Evolutionary conservation across 169 alveolate genomes (phyloP), one percentile per base, ranked within the genome.

Genomic region (Plasmodium berghei): DNA sequence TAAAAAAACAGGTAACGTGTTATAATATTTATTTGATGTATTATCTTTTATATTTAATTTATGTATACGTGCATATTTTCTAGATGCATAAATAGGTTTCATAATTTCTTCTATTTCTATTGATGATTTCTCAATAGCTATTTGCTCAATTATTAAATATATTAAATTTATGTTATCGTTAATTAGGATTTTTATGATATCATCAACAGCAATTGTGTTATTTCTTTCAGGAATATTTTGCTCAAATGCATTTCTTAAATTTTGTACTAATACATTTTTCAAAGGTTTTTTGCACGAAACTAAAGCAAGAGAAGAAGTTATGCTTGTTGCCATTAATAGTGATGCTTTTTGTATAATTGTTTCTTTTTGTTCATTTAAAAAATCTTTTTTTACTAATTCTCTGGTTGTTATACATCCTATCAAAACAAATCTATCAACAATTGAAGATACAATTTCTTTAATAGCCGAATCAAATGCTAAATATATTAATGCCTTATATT

Each of bases 351-450:
- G 92, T 52, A 97, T 94, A 87, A 95, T 94, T 10, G 95, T 87
- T 87, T 95, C 98, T 88, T 97, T 97, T 42, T 95, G 85, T 91
- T 98, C 99, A 86, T 94, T 93, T 63, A 98, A 97, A 87, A 97
- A 97, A 89, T 98, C 99, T 88, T 98, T 98, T 52, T 96, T 92
- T 9, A 97, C 97, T 40, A 97, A 73, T 93, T 97, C 99, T 87
- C 96, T 95, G 22, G 99, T 98, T 18, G 99, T 97, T 52, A 97
- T 94, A 48, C 97, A 92, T 10, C 99, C 98, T 18, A 98, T 97
- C 10, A 97, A 94, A 28, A 98, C 98, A 26, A 96, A 93, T 71
- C 98, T 92, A 67, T 83, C 90, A 12, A 83, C 90, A 46, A 83
- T 49, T 16, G 90, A 83, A 20, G 80, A 20, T 18, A 83, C 56